A percentile compares a stretch with the other conserved stretches of the same genome.
These are phyloP conservation scores for Jatropha multifida DNA, from an alignment of 441 rosid species.

Conservation along the genomic window DNA sequence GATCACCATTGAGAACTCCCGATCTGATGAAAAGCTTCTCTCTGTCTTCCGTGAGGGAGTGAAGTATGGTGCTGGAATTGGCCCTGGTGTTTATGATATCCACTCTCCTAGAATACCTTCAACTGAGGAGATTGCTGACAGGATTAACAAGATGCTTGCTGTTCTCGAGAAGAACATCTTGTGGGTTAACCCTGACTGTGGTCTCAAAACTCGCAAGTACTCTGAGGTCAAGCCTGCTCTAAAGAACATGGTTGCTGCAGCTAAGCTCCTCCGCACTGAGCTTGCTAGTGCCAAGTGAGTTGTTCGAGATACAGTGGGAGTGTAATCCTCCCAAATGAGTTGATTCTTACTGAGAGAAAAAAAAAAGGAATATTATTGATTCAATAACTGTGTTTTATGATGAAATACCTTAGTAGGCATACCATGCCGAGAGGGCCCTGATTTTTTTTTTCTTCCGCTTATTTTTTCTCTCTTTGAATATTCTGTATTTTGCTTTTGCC, in stretches of 20 bases:
- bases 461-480: background rate
- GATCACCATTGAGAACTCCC: conserved; percentile 96
- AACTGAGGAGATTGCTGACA: conserved; percentile 86
- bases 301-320: background rate
- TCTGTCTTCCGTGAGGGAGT: conserved; percentile 99
- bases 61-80: conserved; percentile 95
- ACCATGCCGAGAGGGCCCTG: conserved; percentile 14
- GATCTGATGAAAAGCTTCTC: conserved; percentile 93
- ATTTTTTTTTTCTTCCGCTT: background rate
- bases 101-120: conserved; percentile 97
- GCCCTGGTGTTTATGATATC: conserved; percentile 96
- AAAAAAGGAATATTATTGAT: conserved; percentile 9
- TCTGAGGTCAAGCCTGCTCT: conserved; percentile 92
- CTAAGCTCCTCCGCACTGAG: conserved; percentile 85
- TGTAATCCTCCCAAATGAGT: background rate
- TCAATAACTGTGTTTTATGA: conserved; percentile 26
- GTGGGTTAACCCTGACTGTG: conserved; percentile 99
- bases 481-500: conserved; percentile 11
- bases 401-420: conserved; percentile 21
- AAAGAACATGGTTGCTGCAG: conserved; percentile 85
- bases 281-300: conserved; percentile 83
- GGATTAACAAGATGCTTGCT: conserved; percentile 94
- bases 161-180: conserved; percentile 87
- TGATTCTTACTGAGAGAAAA: conserved; percentile 19
- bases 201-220: conserved; percentile 94